These are phyloP conservation scores for Candida tetrigidarum DNA, from an alignment of 1,139 yeast species.

Conservation along the genomic window DNA sequence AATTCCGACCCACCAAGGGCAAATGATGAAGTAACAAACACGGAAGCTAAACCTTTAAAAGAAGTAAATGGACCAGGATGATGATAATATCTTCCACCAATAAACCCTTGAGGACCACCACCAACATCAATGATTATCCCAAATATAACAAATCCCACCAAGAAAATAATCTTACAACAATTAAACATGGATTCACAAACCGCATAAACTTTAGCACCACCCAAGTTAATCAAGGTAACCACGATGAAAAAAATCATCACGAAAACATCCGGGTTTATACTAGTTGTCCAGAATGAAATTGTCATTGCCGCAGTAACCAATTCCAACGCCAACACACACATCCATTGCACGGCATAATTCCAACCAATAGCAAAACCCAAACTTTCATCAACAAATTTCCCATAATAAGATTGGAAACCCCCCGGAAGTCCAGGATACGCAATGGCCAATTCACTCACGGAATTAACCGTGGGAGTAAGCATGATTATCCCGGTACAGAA, in stretches of 20 bases:
- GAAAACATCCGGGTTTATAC: constrained; percentile 34
- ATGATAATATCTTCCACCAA: constrained; percentile 40
- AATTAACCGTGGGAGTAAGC: constrained; percentile 35
- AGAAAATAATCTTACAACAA: constrained; percentile 34
- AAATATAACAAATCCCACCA: constrained; percentile 35
- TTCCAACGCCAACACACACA: constrained; percentile 41
- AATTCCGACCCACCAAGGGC: constrained; percentile 32
- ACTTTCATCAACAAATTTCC: constrained; percentile 41
- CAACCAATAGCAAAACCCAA: constrained; percentile 47
- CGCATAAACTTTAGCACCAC: constrained; percentile 40
- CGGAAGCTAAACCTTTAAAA: constrained; percentile 29
- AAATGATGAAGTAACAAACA: constrained; percentile 31
- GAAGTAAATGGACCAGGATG: constrained; percentile 31
- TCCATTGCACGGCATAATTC: constrained; percentile 46
- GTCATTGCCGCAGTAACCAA: constrained; percentile 45
- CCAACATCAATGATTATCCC: constrained; percentile 34
- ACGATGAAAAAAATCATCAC: constrained; percentile 34
- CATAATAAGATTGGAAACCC: constrained; percentile 43
- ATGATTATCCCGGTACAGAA: constrained; percentile 34
- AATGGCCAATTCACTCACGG: constrained; percentile 40
- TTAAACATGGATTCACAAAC: constrained; percentile 37
- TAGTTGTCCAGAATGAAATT: constrained; percentile 33
- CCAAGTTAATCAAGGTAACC: constrained; percentile 32
- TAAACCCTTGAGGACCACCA: constrained; percentile 35
- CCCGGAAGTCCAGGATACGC: constrained; percentile 42